These are phyloP conservation scores for Aspergillus oerlinghausenensis DNA, from an alignment of 2,329 filamentous ascomycete species.

Conservation along the genomic window DNA sequence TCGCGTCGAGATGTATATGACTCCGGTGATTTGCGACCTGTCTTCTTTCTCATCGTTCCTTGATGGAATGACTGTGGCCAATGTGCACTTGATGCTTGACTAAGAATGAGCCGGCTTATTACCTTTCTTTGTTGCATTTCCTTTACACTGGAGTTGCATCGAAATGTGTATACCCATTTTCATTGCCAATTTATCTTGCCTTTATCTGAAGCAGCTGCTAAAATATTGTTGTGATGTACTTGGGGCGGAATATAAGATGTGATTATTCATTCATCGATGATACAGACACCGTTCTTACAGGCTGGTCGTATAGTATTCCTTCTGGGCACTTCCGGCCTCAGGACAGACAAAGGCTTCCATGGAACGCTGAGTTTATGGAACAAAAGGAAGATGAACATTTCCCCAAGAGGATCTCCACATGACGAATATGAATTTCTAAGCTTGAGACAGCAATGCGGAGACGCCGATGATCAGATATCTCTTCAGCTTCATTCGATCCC, in stretches of 20 bases:
- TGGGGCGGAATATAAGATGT: background rate
- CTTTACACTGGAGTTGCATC: background rate
- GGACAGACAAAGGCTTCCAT: too few relatives aligned
- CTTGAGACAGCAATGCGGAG: too few relatives aligned
- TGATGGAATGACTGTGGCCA: constrained; percentile 2
- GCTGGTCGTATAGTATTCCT: too few relatives aligned
- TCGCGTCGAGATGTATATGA: background rate
- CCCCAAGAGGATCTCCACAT: too few relatives aligned
- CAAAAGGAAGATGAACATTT: too few relatives aligned
- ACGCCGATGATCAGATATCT: too few relatives aligned
- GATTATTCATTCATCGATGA: background rate
- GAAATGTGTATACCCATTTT: constrained; percentile 11
- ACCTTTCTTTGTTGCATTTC: background rate
- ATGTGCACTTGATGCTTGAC: background rate
- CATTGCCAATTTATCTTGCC: constrained; percentile 45
- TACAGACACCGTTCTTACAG: background rate
- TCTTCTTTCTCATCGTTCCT: constrained; percentile 1
- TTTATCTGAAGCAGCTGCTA: constrained; percentile 44
- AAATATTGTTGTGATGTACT: background rate
- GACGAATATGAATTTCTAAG: too few relatives aligned
- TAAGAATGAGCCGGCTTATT: background rate
- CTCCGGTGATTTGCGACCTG: background rate
- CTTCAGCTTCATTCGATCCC: too few relatives aligned
- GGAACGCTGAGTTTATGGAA: too few relatives aligned
- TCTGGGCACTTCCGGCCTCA: too few relatives aligned